A percentile compares a stretch with the other conserved stretches of the same genome.
These are phyloP conservation scores for Aspergillus avenaceus DNA, from an alignment of 495 filamentous ascomycete genomes.

Conservation along the genomic window DNA sequence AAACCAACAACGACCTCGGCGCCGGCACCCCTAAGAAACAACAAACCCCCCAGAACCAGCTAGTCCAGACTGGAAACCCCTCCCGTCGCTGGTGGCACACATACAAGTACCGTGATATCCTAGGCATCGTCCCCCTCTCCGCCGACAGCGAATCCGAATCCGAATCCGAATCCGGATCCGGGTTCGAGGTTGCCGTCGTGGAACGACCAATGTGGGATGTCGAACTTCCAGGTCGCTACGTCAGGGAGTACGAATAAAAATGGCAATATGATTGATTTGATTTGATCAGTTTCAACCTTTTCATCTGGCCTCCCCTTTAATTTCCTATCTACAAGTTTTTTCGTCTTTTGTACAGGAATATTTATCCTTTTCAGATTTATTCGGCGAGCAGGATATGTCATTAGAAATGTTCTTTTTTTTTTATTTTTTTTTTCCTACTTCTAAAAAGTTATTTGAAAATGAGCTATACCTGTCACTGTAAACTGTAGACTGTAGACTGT, in stretches of 20 bases:
- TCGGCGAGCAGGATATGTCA: constrained; percentile 10
- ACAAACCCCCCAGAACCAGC: constrained; percentile 20
- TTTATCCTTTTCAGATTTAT: constrained; percentile 1
- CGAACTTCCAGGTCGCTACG: constrained; percentile 70
- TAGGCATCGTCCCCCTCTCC: constrained; percentile 75
- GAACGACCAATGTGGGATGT: constrained; percentile 85
- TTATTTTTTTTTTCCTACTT: no score
- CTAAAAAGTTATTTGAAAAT: no score
- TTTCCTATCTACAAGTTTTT: background rate
- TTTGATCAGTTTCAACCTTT: background rate
- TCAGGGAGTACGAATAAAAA: constrained; percentile 59
- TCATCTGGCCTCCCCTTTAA: background rate
- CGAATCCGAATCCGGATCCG: constrained; percentile 14
- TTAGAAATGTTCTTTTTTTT: background rate
- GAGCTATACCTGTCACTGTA: no score
- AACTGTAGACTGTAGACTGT: no score
- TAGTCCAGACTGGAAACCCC: constrained; percentile 15
- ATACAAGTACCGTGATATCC: constrained; percentile 84
- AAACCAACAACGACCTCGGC: constrained; percentile 21
- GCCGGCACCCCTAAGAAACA: constrained; percentile 30
- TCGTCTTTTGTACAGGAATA: constrained; percentile 4
- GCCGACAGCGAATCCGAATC: constrained; percentile 21
- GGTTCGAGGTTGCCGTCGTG: constrained; percentile 77
- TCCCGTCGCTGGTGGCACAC: constrained; percentile 65
- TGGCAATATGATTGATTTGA: background rate